phyloP scores from a whole-genome alignment of 495 filamentous ascomycete genomes.

The Penicillium antarcticum region DNA sequence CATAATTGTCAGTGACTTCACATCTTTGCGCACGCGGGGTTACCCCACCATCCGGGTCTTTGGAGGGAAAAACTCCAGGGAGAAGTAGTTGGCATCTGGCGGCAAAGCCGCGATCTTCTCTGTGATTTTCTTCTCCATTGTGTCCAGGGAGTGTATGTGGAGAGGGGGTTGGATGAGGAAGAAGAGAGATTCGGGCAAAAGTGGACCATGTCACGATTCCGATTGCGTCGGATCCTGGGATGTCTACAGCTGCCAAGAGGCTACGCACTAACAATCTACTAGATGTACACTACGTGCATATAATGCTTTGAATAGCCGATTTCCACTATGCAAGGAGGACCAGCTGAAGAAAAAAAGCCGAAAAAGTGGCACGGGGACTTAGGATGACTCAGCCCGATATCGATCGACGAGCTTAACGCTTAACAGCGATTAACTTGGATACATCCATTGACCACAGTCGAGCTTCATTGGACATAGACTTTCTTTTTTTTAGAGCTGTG shows the following conservation, averaged over 20 bases:
- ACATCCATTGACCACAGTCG: neutral
- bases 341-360: neutral
- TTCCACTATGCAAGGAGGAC: neutral
- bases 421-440: neutral
- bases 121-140: slow-evolving; percentile 74
- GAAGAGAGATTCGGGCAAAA: slow-evolving; percentile 19
- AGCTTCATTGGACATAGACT: neutral
- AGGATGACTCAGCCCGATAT: slow-evolving; percentile 23
- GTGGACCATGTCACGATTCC: slow-evolving; percentile 21
- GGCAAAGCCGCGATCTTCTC: slow-evolving; percentile 94
- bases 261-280: slow-evolving; percentile 9
- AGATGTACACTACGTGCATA: neutral
- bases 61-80: slow-evolving; percentile 98
- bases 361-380: neutral
- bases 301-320: neutral
- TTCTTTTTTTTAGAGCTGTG: neutral
- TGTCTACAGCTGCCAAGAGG: slow-evolving; percentile 16
- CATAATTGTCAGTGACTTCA: slow-evolving; percentile 7
- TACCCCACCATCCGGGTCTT: slow-evolving; percentile 81
- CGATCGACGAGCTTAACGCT: slow-evolving; percentile 4
- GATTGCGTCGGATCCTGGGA: slow-evolving; percentile 19
- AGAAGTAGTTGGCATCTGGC: slow-evolving; percentile 80
- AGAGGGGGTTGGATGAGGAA: slow-evolving; percentile 14
- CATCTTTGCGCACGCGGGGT: slow-evolving; percentile 15
- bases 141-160: slow-evolving; percentile 22